Evolutionary conservation across 352 stramenopile genomes (phyloP).

Genomic region (Phytophthora capsici): DNA sequence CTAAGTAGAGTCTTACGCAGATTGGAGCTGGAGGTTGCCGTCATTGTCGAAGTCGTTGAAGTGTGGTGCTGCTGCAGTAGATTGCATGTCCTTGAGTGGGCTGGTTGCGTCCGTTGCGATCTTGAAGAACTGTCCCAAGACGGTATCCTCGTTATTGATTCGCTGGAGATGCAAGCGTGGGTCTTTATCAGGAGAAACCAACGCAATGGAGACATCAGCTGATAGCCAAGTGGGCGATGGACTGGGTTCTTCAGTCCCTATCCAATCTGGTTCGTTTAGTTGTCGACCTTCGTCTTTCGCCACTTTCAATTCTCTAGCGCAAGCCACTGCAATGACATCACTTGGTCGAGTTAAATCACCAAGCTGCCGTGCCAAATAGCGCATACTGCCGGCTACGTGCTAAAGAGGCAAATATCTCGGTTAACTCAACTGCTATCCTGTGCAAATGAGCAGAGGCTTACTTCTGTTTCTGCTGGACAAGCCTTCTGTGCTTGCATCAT

Average conservation of each 20-base stretch:
- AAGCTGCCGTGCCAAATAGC: conserved; percentile 52
- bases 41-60: conserved; percentile 42
- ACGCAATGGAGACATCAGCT: conserved; percentile 9
- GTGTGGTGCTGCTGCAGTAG: conserved; percentile 15
- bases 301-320: conserved; percentile 17
- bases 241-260: conserved; percentile 8
- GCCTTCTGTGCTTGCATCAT: conserved; percentile 50
- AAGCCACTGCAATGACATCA: conserved; percentile 52
- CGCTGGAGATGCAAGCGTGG: conserved; percentile 13
- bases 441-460: conserved; percentile 12
- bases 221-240: neutral
- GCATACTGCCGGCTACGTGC: conserved; percentile 55
- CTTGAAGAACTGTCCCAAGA: conserved; percentile 5
- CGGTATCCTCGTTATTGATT: conserved; percentile 18
- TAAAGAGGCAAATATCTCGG: conserved; percentile 2
- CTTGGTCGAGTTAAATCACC: conserved; percentile 40
- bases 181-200: conserved; percentile 31
- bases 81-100: conserved; percentile 9
- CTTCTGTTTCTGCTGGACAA: conserved; percentile 34
- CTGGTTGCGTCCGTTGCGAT: conserved; percentile 6
- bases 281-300: conserved; percentile 30
- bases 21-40: conserved; percentile 30
- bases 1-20: conserved; percentile 9
- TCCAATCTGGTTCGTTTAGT: conserved; percentile 14
- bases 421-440: conserved; percentile 4